Conservation (phyloP, 208 protist genomes). For the Trichomonas tenax region DNA sequence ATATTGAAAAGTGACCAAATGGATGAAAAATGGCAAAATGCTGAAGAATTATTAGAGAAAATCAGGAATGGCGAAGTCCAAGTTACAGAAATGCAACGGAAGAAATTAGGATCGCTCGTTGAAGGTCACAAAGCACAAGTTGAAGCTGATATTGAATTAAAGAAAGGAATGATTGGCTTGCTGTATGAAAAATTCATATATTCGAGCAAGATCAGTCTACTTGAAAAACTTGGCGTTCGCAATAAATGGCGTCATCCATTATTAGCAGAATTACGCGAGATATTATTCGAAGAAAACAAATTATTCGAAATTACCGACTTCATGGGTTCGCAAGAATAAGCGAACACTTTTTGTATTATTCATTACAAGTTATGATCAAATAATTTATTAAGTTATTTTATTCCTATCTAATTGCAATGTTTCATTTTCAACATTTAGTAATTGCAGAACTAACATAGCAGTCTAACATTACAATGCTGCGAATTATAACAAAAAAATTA, state of each 20-base stretch:
- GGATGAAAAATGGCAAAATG: background rate
- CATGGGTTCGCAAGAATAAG: background rate
- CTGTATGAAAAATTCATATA: slow-evolving; percentile 2
- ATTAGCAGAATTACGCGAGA: background rate
- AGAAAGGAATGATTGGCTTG: background rate
- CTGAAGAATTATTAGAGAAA: background rate
- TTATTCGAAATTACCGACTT: background rate
- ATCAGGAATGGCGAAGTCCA: background rate
- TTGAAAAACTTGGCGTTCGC: background rate
- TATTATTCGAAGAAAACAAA: background rate
- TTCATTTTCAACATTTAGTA: too few relatives aligned
- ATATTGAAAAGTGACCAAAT: too few relatives aligned
- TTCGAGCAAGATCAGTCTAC: background rate
- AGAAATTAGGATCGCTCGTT: background rate
- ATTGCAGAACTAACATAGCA: too few relatives aligned
- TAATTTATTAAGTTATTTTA: too few relatives aligned
- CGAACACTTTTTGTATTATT: too few relatives aligned
- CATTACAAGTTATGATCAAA: too few relatives aligned
- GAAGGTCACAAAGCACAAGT: background rate
- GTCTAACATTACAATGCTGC: too few relatives aligned
- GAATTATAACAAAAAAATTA: too few relatives aligned
- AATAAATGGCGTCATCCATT: background rate
- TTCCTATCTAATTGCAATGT: too few relatives aligned
- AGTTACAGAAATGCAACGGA: background rate
- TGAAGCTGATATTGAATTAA: slow-evolving; percentile 1